Base-by-base conservation (phyloP, 164 flowering plant species). In the Tetracentron sinense region DNA sequence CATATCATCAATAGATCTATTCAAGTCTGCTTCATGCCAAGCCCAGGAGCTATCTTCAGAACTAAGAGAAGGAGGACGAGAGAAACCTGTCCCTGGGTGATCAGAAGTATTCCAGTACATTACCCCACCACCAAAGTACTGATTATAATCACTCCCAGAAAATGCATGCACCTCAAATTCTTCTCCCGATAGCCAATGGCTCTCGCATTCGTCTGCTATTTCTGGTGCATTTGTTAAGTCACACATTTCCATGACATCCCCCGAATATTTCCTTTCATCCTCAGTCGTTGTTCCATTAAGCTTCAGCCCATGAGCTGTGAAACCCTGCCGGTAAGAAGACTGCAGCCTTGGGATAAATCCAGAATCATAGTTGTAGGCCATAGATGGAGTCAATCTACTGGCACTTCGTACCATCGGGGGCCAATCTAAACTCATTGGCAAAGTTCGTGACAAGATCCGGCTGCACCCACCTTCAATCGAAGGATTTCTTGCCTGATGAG, bases 31-130 rank as follows among this genome's bases (percentile, higher is more conserved):
- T 82, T 93, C 98, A 72, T 78, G 89, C 94, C 92, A 87, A 61
- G 96, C 91, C 98, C 97, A 93, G 27, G 88, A 87, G 77, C 97
- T 89, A 72, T 93, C 98, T 75, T 93, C 98, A 59, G 97, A 93
- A 71, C 97, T 90, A 72, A 87, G 86, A 54, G 97, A 93, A 46
- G 98, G 97, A 63, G 98, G 90, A 12, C 97, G 89, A 56, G 98
- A 93, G 69, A 89, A 89, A 53, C 87, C 82, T 7, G 85, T 58
- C 56, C 82, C 85, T 14, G 79, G 83, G 74, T 71, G 84, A 74
- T 93, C 98, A 74, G 92, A 82, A 69, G 91, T 80, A 74, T 89
- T 78, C 98, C 98, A 93, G 74, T 90, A 93, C 98, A 93, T 93
- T 47, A 90, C 85, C 54, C 98, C 98, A 51, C 96, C 97, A 70